Evolutionary conservation across 768 basidiomycete genomes (phyloP).

Genomic region (Suillus alpinus): DNA sequence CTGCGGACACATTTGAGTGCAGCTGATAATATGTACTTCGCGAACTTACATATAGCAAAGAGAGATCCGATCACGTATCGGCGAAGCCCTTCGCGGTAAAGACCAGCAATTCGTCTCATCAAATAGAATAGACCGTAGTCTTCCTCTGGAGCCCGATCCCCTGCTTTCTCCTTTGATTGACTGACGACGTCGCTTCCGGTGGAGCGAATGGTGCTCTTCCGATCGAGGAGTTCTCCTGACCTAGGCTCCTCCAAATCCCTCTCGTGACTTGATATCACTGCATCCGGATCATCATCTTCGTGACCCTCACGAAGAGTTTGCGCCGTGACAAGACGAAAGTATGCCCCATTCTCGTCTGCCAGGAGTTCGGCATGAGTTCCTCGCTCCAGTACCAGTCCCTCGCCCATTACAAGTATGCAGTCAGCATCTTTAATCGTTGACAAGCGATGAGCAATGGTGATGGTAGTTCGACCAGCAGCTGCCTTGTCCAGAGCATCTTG

Average conservation of each 20-base stretch:
- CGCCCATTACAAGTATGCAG: slow-evolving; percentile 42
- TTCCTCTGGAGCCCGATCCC: not conserved
- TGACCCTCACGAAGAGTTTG: slow-evolving; percentile 37
- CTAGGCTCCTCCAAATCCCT: slow-evolving; percentile 18
- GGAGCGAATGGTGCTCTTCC: slow-evolving; percentile 16
- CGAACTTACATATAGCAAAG: slow-evolving; percentile 28
- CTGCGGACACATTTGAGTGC: not conserved
- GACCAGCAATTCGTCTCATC: slow-evolving; percentile 34
- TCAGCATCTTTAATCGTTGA: slow-evolving; percentile 49
- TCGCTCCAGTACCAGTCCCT: slow-evolving; percentile 40
- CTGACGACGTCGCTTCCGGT: slow-evolving; percentile 12
- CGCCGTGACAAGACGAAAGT: slow-evolving; percentile 40
- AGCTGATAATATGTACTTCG: not conserved
- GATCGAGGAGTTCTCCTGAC: slow-evolving; percentile 32
- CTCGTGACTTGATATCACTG: slow-evolving; percentile 11
- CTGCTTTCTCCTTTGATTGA: not conserved
- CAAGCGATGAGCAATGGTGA: slow-evolving; percentile 31
- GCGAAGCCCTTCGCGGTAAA: slow-evolving; percentile 37
- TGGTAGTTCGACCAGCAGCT: slow-evolving; percentile 35
- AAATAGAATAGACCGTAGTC: slow-evolving; percentile 33
- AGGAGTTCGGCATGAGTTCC: slow-evolving; percentile 43
- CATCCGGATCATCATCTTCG: slow-evolving; percentile 14
- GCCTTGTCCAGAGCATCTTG: slow-evolving; percentile 55
- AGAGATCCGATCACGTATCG: slow-evolving; percentile 36
- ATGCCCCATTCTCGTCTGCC: slow-evolving; percentile 35